Percentiles rank a stretch among this genome's conserved stretches.
These are phyloP conservation scores for Leptodermis oblonga DNA, from an alignment of 257 asterid species.

Conservation along the genomic window DNA sequence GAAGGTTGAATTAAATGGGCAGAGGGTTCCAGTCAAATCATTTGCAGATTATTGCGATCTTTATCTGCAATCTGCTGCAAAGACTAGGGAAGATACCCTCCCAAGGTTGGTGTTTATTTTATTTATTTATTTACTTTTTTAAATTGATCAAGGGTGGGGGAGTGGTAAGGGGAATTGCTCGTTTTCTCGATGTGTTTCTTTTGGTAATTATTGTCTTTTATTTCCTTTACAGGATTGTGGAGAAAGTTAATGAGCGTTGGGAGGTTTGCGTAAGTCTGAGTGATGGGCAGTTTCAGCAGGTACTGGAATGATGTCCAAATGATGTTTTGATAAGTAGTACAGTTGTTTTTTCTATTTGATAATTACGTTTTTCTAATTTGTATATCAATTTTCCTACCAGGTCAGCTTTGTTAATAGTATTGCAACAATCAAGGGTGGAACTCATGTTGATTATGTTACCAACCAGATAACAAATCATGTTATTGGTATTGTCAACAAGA, in stretches of 20 bases:
- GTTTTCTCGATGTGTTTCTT: neutral
- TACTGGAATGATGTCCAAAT: constrained; percentile 20
- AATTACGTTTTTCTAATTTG: neutral
- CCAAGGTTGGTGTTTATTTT: constrained; percentile 35
- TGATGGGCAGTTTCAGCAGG: constrained; percentile 98
- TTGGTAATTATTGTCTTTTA: neutral
- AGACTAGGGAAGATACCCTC: constrained; percentile 42
- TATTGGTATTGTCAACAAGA: constrained; percentile 64
- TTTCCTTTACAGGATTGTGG: constrained; percentile 51
- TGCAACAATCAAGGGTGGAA: constrained; percentile 97
- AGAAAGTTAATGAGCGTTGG: constrained; percentile 84
- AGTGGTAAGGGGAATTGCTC: neutral
- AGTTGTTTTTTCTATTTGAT: neutral
- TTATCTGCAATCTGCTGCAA: constrained; percentile 51
- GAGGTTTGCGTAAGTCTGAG: constrained; percentile 83
- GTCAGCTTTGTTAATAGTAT: constrained; percentile 95
- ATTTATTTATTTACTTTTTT: too few species aligned
- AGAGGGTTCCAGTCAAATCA: constrained; percentile 60
- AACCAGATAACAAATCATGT: constrained; percentile 78
- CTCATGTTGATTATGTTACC: constrained; percentile 92
- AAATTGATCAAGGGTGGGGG: too few species aligned
- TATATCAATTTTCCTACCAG: constrained; percentile 34
- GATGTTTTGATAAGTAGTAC: neutral
- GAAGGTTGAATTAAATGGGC: constrained; percentile 83
- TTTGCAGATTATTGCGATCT: constrained; percentile 79